Percentiles rank a stretch among this genome's conserved stretches.
phyloP scores from a whole-genome alignment of 805 yeast genomes.

The Candida argentea region DNA sequence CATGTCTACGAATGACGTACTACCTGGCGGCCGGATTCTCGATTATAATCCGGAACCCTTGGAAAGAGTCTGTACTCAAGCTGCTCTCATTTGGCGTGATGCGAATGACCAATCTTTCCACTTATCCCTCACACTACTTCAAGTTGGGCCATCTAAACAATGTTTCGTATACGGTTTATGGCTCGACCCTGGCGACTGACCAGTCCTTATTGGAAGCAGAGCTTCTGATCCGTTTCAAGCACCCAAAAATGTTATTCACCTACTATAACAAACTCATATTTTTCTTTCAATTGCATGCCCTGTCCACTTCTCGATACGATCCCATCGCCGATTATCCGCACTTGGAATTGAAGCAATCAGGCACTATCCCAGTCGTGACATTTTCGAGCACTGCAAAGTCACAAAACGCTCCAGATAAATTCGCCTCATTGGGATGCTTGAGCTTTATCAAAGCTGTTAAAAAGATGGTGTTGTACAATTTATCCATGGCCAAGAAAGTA shows the following conservation, averaged over 20 bases:
- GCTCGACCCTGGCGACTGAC: constrained; percentile 19
- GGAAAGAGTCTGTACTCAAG: too few relatives aligned
- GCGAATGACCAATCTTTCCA: too few relatives aligned
- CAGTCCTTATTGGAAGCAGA: constrained; percentile 32
- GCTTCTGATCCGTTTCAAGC: constrained; percentile 21
- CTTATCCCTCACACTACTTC: constrained; percentile 27
- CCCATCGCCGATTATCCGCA: constrained; percentile 14
- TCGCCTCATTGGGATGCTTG: constrained; percentile 23
- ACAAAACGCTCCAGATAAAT: constrained; percentile 23
- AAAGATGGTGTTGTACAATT: constrained; percentile 23
- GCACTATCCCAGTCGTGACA: too few relatives aligned
- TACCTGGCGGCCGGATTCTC: too few relatives aligned
- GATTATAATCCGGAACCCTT: too few relatives aligned
- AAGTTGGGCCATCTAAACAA: constrained; percentile 27
- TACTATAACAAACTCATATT: constrained; percentile 32
- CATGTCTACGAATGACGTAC: too few relatives aligned
- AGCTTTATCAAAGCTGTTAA: constrained; percentile 31
- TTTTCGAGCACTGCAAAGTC: constrained; percentile 15
- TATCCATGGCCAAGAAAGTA: constrained; percentile 16
- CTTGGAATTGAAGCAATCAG: constrained; percentile 14
- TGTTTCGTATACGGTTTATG: constrained; percentile 21
- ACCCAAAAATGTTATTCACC: constrained; percentile 29
- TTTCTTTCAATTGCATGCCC: constrained; percentile 24
- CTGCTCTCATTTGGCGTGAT: too few relatives aligned
- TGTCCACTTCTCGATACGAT: constrained; percentile 5